Evolutionary conservation across 2,329 filamentous ascomycete species (phyloP).

Genomic region (Domatiomyces catenatus): DNA sequence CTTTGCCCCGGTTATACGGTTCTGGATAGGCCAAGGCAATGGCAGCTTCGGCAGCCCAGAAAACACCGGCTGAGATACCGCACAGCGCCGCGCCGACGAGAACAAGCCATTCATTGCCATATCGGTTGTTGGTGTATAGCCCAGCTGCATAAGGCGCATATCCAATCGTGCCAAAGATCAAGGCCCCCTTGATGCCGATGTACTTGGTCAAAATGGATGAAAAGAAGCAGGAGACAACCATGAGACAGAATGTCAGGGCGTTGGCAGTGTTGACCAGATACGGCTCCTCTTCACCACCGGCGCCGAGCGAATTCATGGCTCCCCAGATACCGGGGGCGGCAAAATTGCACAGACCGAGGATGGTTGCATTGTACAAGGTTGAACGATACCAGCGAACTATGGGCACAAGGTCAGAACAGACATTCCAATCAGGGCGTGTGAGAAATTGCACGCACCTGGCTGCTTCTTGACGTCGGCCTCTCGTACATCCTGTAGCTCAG

Average conservation of each 20-base stretch:
- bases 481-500: conserved; percentile 3
- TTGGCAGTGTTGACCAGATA: conserved; percentile 57
- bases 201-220: conserved; percentile 48
- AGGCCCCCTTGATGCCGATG: conserved; percentile 54
- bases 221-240: conserved; percentile 56
- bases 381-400: conserved; percentile 46
- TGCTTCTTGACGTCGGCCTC: conserved; percentile 1
- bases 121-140: conserved; percentile 57
- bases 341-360: conserved; percentile 48
- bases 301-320: conserved; percentile 45
- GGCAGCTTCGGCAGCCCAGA: conserved; percentile 62
- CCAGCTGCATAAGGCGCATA: conserved; percentile 58
- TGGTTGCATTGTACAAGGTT: conserved; percentile 56
- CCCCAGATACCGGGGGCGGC: conserved; percentile 36
- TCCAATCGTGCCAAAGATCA: conserved; percentile 49
- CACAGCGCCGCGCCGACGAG: conserved; percentile 54
- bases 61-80: conserved; percentile 54
- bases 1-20: conserved; percentile 48
- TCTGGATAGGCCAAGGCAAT: conserved; percentile 60
- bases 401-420: neutral
- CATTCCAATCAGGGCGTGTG: neutral
- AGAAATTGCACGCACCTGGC: neutral
- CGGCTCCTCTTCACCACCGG: conserved; percentile 49
- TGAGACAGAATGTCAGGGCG: conserved; percentile 54
- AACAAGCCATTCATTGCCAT: conserved; percentile 52